Evolutionary conservation across 495 filamentous ascomycete genomes (phyloP).

Genomic region (Hypoxylon fuscum): DNA sequence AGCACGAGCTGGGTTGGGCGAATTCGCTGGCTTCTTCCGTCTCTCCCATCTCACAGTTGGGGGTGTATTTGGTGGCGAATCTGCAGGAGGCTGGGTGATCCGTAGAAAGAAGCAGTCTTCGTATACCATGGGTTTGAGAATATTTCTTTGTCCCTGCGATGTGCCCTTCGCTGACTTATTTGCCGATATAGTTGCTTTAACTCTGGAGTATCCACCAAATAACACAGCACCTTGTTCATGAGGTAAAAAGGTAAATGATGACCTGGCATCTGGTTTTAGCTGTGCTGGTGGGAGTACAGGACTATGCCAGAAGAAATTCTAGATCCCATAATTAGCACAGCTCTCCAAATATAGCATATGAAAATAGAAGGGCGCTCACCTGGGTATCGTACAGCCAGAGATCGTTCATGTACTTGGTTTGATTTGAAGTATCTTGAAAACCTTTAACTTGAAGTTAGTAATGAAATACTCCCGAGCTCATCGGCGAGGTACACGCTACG

Average conservation of each 20-base stretch:
- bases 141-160: conserved; percentile 65
- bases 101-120: conserved; percentile 94
- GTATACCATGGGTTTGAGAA: conserved; percentile 86
- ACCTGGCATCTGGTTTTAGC: conserved; percentile 87
- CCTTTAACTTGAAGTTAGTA: conserved; percentile 79
- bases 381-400: conserved; percentile 69
- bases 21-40: conserved; percentile 89
- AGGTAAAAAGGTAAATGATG: conserved; percentile 88
- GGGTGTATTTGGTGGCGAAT: conserved; percentile 65
- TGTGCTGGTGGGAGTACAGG: conserved; percentile 75
- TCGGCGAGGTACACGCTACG: not conserved
- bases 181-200: conserved; percentile 70
- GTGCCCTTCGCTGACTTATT: conserved; percentile 70
- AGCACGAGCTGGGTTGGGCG: conserved; percentile 82
- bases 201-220: conserved; percentile 91
- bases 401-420: conserved; percentile 87
- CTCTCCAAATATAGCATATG: conserved; percentile 64
- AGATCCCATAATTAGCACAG: conserved; percentile 47
- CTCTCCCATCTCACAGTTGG: conserved; percentile 88
- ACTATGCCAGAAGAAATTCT: conserved; percentile 79
- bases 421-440: conserved; percentile 94
- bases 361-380: conserved; percentile 3
- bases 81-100: conserved; percentile 74
- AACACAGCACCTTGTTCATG: conserved; percentile 88
- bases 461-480: conserved; percentile 12